Evolutionary conservation across 306 rosid genomes (phyloP), one percentile per base, ranked within the genome.

Genomic region (Prunus salicina): DNA sequence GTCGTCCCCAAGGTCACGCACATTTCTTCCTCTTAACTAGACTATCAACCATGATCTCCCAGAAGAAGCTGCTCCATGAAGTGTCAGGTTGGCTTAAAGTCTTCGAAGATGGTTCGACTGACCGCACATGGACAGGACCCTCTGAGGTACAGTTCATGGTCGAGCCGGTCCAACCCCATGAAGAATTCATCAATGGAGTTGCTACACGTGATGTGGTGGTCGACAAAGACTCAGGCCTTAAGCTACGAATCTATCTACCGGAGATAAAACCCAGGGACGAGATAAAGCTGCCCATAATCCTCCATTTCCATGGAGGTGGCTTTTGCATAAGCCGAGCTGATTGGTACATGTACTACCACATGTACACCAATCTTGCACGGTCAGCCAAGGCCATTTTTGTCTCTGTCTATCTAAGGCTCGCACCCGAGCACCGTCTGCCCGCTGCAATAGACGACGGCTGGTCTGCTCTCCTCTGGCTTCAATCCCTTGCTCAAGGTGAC

Each of bases 221-320:
- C 1, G 67, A 67, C 6, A 20, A 8, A 1, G 22, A 77, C 77
- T 34, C 41, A 6, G 41, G 41, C 41, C 90, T 51, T 18, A 76
- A 81, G 0, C 75, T 82, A 0, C 69, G 97, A 1, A 43, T 87
- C 3, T 92, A 92, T n/a, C 27, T 85, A 1, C 93, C 92, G 3
- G 89, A 89, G 60, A 70, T 16, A 56, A 69, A 61, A 2, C 73
- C 43, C 1, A 83, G 63, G 1, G 64, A 62, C 1, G 11, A 10
- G 0, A 9, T 41, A 1, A 84, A 84, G 19, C 70, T 92, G 0
- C 93, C 93, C 0, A 47, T 91, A 38, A 73, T 89, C 9, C 55
- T 91, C 22, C 95, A 91, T 30, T 86, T 87, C 38, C 91, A 87
- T 0, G 97, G 97, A 0, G 97, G 97, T 4, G 97, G 97, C 12